Evolutionary conservation across 2,329 filamentous ascomycete genomes (phyloP), one percentile per base, ranked within the genome.

Genomic region (Phialemoniopsis sp.): DNA sequence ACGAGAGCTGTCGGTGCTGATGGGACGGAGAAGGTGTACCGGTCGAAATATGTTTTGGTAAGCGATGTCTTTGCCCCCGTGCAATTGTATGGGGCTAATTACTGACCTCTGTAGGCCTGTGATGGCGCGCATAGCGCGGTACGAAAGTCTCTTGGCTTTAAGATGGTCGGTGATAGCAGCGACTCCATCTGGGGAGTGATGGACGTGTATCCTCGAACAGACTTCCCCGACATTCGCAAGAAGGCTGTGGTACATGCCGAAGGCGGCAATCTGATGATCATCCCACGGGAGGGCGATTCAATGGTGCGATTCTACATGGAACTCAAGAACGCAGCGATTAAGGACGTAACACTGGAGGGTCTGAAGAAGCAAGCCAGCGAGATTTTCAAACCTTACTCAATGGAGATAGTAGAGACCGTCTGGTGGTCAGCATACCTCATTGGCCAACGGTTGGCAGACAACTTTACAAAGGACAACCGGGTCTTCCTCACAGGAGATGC

Each of bases 381-480:
- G 0, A 75, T 81, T 34, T 68, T 81, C 32, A 46, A 55, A 0
- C 75, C 73, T 0, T 77, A 76, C 38, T 44, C 48, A 1, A 60
- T 79, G 39, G 67, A 74, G 0, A 65, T 75, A 36, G 62, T 64
- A 0, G 66, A 69, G 34, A 76, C 72, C 1, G 3, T 30, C 29
- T 85, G 80, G 80, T 84, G 79, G 75, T 80, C 76, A 0, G 77
- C 75, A 1, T 85, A 85, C 44, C 59, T 67, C 7, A 80, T 82
- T 35, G 78, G 78, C 3, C 79, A 83, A 54, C 70, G 76, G 5
- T 62, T 79, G 5, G 78, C 76, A 0, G 67, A 73, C 36, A 57
- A 64, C 31, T 82, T 82, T 56, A 70, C 76, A 48, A 67, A 72
- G 35, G 63, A 70, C 32, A 51, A 73, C 40, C 71, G 78, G 3